Evolutionary conservation across 768 basidiomycete species (phyloP), one percentile per base, ranked within the genome.

Genomic region (Suillus cothurnatus): DNA sequence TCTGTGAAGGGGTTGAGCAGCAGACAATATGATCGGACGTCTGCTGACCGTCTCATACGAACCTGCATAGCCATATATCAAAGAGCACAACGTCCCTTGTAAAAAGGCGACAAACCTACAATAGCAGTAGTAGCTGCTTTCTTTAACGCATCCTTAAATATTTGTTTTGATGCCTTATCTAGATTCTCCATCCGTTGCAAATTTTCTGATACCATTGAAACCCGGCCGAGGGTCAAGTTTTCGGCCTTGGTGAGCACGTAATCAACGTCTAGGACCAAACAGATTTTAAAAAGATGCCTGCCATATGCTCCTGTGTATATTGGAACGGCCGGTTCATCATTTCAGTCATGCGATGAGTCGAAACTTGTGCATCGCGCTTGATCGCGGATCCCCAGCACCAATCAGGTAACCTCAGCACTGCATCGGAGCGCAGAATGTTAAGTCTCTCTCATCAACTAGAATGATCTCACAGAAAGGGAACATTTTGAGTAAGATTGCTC

Each of bases 31-130:
- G 9, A 43, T 45, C 2, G 5, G 2, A 31, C 31, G n/a, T 56
- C 34, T 9, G 65, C 74, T 39, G 7, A 69, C 67, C 1, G 70
- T 68, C 60, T 69, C 74, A 34, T 65, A 67, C 12, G 72, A 67
- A 57, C 62, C 74, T 75, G 28, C 49, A 15, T 23, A 36, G 14
- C 15, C 21, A 12, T 38, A 0, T 61, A 61, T 26, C 15, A n/a
- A 39, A n/a, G 32, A 56, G 32, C 31, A 61, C 2, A 8, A 14
- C 39, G 7, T 31, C 8, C 17, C 23, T 12, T 41, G 7, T 8
- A 6, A 23, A 61, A 5, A 26, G 9, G 7, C 14, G 31, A 45
- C 73, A 21, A 50, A 70, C 67, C 69, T 1, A 64, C 6, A 43
- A 71, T 58, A 12, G 70, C 60, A 3, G 56, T 69, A 17, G 34